phyloP scores from a whole-genome alignment of 208 protist species.

The Blechomonas ayalai region DNA sequence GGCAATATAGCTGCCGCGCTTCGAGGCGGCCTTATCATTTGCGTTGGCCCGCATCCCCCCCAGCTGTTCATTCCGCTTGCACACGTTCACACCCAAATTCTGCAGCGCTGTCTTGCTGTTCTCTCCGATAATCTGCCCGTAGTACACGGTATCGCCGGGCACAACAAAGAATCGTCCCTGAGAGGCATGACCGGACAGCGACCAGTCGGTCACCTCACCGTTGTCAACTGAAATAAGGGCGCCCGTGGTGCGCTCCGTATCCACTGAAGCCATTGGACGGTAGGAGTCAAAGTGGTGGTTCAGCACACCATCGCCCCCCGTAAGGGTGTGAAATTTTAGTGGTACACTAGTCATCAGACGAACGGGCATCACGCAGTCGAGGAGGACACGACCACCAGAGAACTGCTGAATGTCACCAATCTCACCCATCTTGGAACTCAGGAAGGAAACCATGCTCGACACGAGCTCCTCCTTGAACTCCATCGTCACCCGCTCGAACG shows the following conservation, averaged over 20 bases:
- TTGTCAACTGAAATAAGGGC: conserved; percentile 82
- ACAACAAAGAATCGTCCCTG: conserved; percentile 86
- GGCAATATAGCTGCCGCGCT: conserved; percentile 48
- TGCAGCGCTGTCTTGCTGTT: conserved; percentile 83
- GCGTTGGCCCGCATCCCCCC: conserved; percentile 86
- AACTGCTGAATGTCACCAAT: conserved; percentile 83
- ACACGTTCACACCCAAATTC: conserved; percentile 86
- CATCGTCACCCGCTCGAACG: conserved; percentile 71
- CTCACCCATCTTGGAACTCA: conserved; percentile 83
- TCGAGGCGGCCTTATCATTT: conserved; percentile 79
- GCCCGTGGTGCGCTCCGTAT: conserved; percentile 70
- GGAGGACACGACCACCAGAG: conserved; percentile 60
- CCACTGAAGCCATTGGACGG: conserved; percentile 49
- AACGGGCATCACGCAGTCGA: conserved; percentile 87
- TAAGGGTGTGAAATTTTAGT: conserved; percentile 80
- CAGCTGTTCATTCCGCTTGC: conserved; percentile 88
- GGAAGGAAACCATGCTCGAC: conserved; percentile 72
- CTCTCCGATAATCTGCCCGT: conserved; percentile 88
- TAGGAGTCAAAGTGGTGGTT: conserved; percentile 88
- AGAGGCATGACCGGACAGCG: conserved; percentile 55
- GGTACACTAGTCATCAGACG: conserved; percentile 82
- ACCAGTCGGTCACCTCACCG: conserved; percentile 84
- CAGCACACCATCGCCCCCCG: conserved; percentile 79
- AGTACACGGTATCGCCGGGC: conserved; percentile 81
- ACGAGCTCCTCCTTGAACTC: conserved; percentile 78